Conservation (phyloP, 106 monocot species). For the Apostasia shenzhenica region DNA sequence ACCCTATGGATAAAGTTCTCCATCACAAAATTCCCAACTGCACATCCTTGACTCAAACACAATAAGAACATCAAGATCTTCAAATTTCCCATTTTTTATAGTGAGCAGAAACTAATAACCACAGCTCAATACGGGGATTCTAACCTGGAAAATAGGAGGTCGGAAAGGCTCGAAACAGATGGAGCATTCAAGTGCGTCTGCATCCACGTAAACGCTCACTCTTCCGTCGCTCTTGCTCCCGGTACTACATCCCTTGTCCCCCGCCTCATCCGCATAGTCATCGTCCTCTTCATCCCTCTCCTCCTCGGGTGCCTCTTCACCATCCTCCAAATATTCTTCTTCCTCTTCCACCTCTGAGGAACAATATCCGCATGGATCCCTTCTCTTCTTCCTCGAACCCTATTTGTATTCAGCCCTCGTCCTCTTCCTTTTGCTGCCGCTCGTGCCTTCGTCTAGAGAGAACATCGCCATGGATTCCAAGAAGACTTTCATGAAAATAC, state of each 20-base stretch:
- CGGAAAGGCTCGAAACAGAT: slow-evolving; percentile 62
- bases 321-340: neutral
- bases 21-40: too few species aligned
- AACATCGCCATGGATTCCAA: slow-evolving; percentile 8
- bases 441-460: slow-evolving; percentile 7
- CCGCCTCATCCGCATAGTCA: neutral
- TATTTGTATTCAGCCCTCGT: neutral
- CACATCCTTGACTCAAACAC: too few species aligned
- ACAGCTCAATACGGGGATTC: neutral
- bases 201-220: slow-evolving; percentile 34
- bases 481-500: too few species aligned
- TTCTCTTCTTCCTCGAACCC: neutral
- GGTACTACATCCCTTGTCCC: neutral
- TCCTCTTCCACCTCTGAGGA: too few species aligned
- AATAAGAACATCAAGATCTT: too few species aligned
- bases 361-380: too few species aligned
- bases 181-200: slow-evolving; percentile 72
- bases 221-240: neutral
- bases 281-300: neutral
- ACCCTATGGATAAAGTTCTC: too few species aligned
- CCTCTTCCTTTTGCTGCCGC: neutral
- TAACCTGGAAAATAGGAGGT: slow-evolving; percentile 66
- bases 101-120: neutral
- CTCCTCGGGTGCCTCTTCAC: neutral
- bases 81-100: slow-evolving; percentile 2